phyloP scores from a whole-genome alignment of 768 basidiomycete species.

The Steccherinum ochraceum region DNA sequence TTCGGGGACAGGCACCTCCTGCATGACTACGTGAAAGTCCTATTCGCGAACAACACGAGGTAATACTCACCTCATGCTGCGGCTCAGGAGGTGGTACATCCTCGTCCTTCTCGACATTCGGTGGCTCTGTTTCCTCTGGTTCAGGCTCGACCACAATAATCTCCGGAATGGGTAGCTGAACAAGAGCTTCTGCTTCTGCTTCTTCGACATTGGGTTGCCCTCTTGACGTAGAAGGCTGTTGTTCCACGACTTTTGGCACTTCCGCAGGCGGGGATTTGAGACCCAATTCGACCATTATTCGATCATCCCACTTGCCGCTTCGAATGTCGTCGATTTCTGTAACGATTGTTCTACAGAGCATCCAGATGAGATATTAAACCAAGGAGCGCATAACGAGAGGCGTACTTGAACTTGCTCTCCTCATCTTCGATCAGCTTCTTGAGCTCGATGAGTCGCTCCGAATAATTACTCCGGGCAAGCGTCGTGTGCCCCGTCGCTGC shows the following conservation, averaged over 20 bases:
- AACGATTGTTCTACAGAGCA: slow-evolving; percentile 46
- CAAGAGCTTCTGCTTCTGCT: not conserved
- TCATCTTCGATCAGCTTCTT: slow-evolving; percentile 64
- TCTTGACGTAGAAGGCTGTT: not conserved
- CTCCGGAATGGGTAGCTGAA: not conserved
- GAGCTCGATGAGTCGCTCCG: slow-evolving; percentile 63
- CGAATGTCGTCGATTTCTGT: slow-evolving; percentile 76
- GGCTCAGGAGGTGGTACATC: not conserved
- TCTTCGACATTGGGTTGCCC: not conserved
- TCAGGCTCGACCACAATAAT: not conserved
- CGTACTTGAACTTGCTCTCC: slow-evolving; percentile 75
- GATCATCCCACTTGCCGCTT: slow-evolving; percentile 56
- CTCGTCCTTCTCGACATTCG: not conserved
- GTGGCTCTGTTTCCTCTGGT: not conserved
- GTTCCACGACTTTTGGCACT: no score
- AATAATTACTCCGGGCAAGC: slow-evolving; percentile 73
- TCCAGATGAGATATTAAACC: not conserved
- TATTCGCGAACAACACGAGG: no score
- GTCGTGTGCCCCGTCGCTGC: slow-evolving; percentile 59
- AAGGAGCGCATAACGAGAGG: not conserved
- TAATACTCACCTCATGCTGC: not conserved
- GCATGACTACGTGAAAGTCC: no score
- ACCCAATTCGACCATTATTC: slow-evolving; percentile 33
- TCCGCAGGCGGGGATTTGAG: not conserved
- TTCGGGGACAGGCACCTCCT: no score